phyloP scores from a whole-genome alignment of 2,329 filamentous ascomycete genomes.

The Dothideomycetes sp. region DNA sequence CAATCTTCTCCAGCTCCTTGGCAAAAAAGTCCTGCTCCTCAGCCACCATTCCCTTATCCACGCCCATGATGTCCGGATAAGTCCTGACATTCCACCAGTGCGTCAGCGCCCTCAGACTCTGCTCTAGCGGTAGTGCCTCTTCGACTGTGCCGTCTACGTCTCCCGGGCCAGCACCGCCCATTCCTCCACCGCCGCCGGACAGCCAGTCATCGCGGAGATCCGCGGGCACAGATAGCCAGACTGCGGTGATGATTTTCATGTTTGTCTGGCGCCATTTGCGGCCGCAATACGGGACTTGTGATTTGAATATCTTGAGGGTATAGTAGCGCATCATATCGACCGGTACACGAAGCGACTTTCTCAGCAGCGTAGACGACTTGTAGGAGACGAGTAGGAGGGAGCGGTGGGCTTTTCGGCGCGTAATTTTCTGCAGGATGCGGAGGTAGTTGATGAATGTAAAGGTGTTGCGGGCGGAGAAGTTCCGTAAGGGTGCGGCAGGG shows the following conservation, averaged over 20 bases:
- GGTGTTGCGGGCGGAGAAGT: slow-evolving; percentile 89
- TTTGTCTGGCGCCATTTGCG: slow-evolving; percentile 97
- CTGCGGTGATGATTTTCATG: slow-evolving; percentile 96
- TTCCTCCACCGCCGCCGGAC: slow-evolving; percentile 51
- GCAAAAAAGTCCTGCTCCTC: slow-evolving; percentile 38
- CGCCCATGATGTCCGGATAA: slow-evolving; percentile 68
- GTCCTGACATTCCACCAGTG: slow-evolving; percentile 86
- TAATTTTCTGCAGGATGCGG: slow-evolving; percentile 94
- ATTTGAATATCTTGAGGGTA: slow-evolving; percentile 96
- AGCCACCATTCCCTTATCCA: slow-evolving; percentile 25
- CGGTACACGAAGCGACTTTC: slow-evolving; percentile 83
- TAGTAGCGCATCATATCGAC: slow-evolving; percentile 82
- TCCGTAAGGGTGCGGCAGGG: slow-evolving; percentile 68
- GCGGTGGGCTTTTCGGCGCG: slow-evolving; percentile 88
- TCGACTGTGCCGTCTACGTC: slow-evolving; percentile 93
- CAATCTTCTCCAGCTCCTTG: slow-evolving; percentile 40
- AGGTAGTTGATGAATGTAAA: slow-evolving; percentile 92
- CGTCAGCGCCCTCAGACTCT: slow-evolving; percentile 76
- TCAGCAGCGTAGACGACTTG: slow-evolving; percentile 84
- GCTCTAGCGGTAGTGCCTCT: slow-evolving; percentile 81
- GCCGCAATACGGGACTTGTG: slow-evolving; percentile 94
- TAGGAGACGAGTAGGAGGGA: slow-evolving; percentile 91
- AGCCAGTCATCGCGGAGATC: slow-evolving; percentile 95
- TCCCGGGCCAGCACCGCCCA: slow-evolving; percentile 23
- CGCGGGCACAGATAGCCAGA: slow-evolving; percentile 86